Base-by-base conservation (phyloP, 768 basidiomycete species). In the Mrakia hoshinonis region DNA sequence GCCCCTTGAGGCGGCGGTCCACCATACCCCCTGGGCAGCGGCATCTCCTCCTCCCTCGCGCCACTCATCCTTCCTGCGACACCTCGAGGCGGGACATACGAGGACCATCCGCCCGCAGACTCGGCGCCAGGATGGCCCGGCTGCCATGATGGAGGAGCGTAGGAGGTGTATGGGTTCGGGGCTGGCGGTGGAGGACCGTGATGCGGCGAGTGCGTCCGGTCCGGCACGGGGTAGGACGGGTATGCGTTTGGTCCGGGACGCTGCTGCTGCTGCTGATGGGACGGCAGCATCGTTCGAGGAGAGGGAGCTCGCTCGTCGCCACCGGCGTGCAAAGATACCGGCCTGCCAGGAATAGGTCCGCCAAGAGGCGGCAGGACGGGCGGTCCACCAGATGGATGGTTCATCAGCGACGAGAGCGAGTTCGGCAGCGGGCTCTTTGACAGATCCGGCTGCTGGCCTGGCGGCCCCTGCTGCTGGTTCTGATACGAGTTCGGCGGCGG, bases 361-460 rank as follows among this genome's bases (percentile, higher is more conserved):
- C 43, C 43, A 6, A 43, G 15, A 43, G 43, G 43, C 43, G 43
- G 43, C 7, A 43, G 43, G 15, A 43, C 43, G 7, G 43, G 43
- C 15, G n/a, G n/a, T n/a, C n/a, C n/a, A n/a, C 43, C 43, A 6
- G 43, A 43, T 6, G 43, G 34, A 36, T 31, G 58, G 22, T 61
- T 61, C 58, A 61, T 39, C 31, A 61, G 31, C 18, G 58, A 20
- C 36, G 58, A 61, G 36, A 61, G 58, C 58, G 58, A 61, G 34
- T 61, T 61, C 11, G 58, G 58, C 5, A 61, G 34, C 20, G 58
- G 58, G 34, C 31, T 36, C 34, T 61, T 61, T 31, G 58, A 31
- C 20, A 38, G 31, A 36, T 61, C 58, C 36, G 31, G 58, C 20
- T 10, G 20, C 6, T 18, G 49, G 9, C 6, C 5, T 20, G 49